Conservation (phyloP, 768 basidiomycete species). For the Antrodiella citrinella region DNA sequence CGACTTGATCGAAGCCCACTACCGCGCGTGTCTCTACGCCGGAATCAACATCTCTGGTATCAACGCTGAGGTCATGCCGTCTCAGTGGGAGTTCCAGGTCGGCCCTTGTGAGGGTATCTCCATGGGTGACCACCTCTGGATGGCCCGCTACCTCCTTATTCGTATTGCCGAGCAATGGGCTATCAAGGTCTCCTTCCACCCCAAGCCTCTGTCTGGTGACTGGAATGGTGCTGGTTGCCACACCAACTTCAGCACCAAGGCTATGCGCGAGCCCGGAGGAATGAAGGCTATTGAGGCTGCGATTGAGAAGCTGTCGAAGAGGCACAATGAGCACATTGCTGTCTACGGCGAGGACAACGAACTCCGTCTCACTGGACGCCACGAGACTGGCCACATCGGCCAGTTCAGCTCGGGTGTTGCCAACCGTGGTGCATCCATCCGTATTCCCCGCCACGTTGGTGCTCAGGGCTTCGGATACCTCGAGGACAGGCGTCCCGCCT, state of each 20-base stretch:
- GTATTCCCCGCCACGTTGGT: slow-evolving; percentile 91
- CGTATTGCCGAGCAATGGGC: slow-evolving; percentile 98
- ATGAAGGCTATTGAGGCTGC: slow-evolving; percentile 88
- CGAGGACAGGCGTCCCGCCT: slow-evolving; percentile 95
- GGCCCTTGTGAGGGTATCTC: slow-evolving; percentile 96
- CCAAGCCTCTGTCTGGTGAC: slow-evolving; percentile 93
- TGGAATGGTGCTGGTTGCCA: slow-evolving; percentile 99
- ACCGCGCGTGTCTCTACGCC: slow-evolving; percentile 90
- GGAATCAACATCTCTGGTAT: slow-evolving; percentile 98
- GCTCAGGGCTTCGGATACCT: slow-evolving; percentile 91
- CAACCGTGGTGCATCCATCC: slow-evolving; percentile 94
- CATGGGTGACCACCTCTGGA: slow-evolving; percentile 99
- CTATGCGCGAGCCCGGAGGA: slow-evolving; percentile 91
- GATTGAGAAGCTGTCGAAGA: slow-evolving; percentile 86
- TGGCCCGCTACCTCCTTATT: slow-evolving; percentile 93
- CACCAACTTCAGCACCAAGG: slow-evolving; percentile 94
- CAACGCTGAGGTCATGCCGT: slow-evolving; percentile 99
- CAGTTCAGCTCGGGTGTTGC: slow-evolving; percentile 92
- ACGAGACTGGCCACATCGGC: slow-evolving; percentile 95
- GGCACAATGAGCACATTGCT: slow-evolving; percentile 92
- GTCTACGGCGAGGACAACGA: slow-evolving; percentile 99
- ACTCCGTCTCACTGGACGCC: slow-evolving; percentile 87
- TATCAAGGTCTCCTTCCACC: slow-evolving; percentile 98
- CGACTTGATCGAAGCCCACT: slow-evolving; percentile 98
- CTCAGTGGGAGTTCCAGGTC: slow-evolving; percentile 99